Evolutionary conservation across 108 stramenopile species (phyloP).

Genomic region (Skeletonema potamos): DNA sequence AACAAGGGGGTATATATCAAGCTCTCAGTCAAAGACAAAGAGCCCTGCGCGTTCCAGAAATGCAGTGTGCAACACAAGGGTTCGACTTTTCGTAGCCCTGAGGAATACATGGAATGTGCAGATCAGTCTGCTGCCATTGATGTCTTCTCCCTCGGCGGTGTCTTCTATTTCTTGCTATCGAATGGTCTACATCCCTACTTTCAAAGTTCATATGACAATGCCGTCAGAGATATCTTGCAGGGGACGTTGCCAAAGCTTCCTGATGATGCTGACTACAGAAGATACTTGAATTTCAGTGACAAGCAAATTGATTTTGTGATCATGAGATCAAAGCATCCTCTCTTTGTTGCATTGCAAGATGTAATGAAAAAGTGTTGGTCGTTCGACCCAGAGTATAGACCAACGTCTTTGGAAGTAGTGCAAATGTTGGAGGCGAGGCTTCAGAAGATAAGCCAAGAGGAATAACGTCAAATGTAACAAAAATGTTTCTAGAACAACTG

Average conservation of each 20-base stretch:
- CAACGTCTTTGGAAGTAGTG: slow-evolving; percentile 5
- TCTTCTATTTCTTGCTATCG: slow-evolving; percentile 3
- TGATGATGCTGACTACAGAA: neutral
- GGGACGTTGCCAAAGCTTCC: slow-evolving; percentile 4
- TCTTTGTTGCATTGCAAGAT: slow-evolving; percentile 2
- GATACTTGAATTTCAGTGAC: neutral
- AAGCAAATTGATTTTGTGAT: neutral
- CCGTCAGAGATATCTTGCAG: neutral
- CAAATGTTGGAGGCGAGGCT: neutral
- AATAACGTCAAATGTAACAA: neutral
- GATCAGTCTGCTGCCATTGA: slow-evolving; percentile 5
- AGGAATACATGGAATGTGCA: slow-evolving; percentile 1
- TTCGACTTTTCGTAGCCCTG: neutral
- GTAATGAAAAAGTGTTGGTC: slow-evolving; percentile 4
- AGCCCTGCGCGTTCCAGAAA: neutral
- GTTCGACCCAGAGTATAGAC: neutral
- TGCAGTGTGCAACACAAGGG: slow-evolving; percentile 1
- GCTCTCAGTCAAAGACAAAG: neutral
- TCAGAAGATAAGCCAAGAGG: neutral
- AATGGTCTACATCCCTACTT: slow-evolving; percentile 4
- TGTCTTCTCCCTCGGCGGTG: slow-evolving; percentile 11
- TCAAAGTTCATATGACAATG: neutral
- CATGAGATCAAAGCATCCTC: neutral
- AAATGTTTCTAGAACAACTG: neutral
- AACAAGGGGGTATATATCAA: slow-evolving; percentile 2